Evolutionary conservation across 1,284 basidiomycete species (phyloP), one percentile per base, ranked within the genome.

Genomic region (Ustilago sp.): DNA sequence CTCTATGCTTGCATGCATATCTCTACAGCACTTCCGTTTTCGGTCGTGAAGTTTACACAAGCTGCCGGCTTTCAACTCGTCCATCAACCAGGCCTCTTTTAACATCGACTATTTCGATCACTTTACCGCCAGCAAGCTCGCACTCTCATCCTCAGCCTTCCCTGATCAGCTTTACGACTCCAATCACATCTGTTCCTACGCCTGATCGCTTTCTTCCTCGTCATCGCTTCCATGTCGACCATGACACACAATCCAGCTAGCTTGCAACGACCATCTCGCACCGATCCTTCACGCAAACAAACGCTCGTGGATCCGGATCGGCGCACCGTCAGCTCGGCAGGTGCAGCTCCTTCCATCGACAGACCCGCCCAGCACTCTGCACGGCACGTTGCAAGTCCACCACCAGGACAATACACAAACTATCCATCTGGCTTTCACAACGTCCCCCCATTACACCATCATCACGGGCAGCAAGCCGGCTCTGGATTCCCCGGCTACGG

Each of bases 301-400:
- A 48, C 58, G n/a, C 19, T 32, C 11, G 59, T 15, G 19, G 69
- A 72, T n/a, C 39, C 60, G 28, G 64, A 72, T 58, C 69, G 69
- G 13, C 64, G 48, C 57, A 50, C 36, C 19, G 13, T 48, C 28
- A 63, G 47, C 53, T 39, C 58, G 8, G 43, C 62, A 12, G 34
- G 60, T 6, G 50, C 60, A 31, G 47, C 57, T 17, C 7, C 38
- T 13, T 31, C 63, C 8, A 32, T 38, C 11, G 63, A 58, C 55
- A 52, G 55, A 28, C 19, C 50, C 9, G 17, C 23, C 19, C 63
- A 65, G n/a, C 41, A 45, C 28, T 23, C 57, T 38, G 13, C 59
- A 17, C 63, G 59, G 23, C 59, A 56, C 38, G 36, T 62, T n/a
- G 55, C 69, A 9, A 67, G 64, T 31, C 64, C 69, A 31, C 57